Evolutionary conservation across 1,284 basidiomycete species (phyloP).

Genomic region (Cutaneotrichosporon mucoides): DNA sequence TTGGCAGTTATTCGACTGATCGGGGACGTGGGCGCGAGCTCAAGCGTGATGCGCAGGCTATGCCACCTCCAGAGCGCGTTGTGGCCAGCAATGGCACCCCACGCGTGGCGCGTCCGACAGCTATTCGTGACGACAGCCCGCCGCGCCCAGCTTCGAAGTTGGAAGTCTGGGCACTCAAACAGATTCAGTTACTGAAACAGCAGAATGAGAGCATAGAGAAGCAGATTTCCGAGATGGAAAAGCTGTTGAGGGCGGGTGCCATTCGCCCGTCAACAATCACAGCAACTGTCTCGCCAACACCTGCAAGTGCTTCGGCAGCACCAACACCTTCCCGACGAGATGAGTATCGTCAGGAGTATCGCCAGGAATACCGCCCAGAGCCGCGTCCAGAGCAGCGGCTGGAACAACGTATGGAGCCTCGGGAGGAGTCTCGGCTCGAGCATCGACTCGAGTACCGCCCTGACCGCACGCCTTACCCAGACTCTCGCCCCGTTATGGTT

Average conservation of each 20-base stretch:
- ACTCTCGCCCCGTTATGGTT: neutral
- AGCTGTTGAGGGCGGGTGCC: slow-evolving; percentile 2
- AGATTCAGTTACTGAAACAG: slow-evolving; percentile 14
- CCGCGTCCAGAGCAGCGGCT: neutral
- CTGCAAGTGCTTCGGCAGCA: neutral
- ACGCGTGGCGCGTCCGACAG: neutral
- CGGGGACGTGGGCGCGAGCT: neutral
- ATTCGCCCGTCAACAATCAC: neutral
- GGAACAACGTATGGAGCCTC: neutral
- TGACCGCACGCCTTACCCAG: neutral
- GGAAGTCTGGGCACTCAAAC: slow-evolving; percentile 7
- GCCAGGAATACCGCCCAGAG: neutral
- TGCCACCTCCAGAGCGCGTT: neutral
- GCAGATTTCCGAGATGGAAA: slow-evolving; percentile 17
- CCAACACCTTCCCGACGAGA: neutral
- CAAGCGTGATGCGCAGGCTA: neutral
- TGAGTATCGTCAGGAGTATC: neutral
- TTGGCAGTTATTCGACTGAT: neutral
- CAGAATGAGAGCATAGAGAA: slow-evolving; percentile 15
- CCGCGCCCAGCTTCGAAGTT: neutral
- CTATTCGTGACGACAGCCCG: neutral
- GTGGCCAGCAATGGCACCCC: neutral
- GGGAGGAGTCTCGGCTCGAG: neutral
- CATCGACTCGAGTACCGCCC: neutral
- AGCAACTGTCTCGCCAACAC: neutral